Percentiles rank a stretch among this genome's conserved stretches.
Evolutionary conservation across 2,329 filamentous ascomycete genomes (phyloP).

Genomic region (Pestalotiopsis sp.): DNA sequence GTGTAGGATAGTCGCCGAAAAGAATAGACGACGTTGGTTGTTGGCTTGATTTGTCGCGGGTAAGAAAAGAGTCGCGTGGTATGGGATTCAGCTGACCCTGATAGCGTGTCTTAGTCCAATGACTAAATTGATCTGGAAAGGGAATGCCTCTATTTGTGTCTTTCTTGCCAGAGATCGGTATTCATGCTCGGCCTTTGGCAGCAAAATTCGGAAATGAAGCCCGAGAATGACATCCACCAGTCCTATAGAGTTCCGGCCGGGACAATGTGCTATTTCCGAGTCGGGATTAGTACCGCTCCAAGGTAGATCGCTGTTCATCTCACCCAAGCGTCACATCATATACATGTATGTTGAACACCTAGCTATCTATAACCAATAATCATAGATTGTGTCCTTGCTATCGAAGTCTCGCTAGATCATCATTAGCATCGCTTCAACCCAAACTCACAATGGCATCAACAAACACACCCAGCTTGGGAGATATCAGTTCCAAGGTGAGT

Average conservation of each 20-base stretch:
- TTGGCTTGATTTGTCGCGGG: not conserved
- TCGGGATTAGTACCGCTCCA: not conserved
- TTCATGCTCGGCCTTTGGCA: not conserved
- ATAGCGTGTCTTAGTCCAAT: not conserved
- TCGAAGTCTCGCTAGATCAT: too few relatives aligned
- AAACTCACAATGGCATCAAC: not conserved
- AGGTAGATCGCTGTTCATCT: not conserved
- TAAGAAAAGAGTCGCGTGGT: not conserved
- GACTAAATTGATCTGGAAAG: not conserved
- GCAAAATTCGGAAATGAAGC: not conserved
- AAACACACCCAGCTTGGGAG: not conserved
- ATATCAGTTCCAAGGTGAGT: not conserved
- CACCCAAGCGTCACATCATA: too few relatives aligned
- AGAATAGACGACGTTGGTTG: not conserved
- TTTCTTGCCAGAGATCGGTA: not conserved
- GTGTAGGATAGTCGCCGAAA: not conserved
- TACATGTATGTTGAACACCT: too few relatives aligned
- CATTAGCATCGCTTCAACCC: not conserved
- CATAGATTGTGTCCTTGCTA: too few relatives aligned
- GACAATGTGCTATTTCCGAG: not conserved
- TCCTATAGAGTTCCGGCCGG: not conserved
- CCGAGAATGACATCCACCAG: not conserved
- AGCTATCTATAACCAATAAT: too few relatives aligned
- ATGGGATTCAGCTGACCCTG: not conserved
- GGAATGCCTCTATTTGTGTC: not conserved